Evolutionary conservation across 1,284 basidiomycete genomes (phyloP), one percentile per base, ranked within the genome.

Genomic region (Sanghuangporus baumii): DNA sequence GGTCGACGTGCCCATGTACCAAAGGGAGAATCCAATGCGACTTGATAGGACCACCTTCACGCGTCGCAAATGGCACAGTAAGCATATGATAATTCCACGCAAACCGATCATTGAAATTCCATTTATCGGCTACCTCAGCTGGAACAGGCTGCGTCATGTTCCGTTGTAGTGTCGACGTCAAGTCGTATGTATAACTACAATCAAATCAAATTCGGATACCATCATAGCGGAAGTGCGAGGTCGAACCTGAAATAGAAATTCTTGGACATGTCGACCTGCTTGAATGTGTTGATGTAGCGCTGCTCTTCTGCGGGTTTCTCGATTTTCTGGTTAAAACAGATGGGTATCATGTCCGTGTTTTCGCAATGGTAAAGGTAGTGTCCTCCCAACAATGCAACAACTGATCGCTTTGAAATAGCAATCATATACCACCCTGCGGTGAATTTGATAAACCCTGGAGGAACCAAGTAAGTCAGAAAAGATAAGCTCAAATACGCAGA

Each of bases 351-450:
- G 48, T 94, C 91, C 1, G 94, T 93, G 70, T 86, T 90, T 73
- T 99, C 97, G 75, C 94, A 97, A 70, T 99, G 97, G 71, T 97
- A 99, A 51, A 99, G 80, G 72, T 98, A 98, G 72, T 99, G 96
- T 0, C 96, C 97, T 1, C 96, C 97, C 4, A 99, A 79, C 1
- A 99, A 82, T 0, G 94, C 94, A 23, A 99, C 96, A 5, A 95
- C 91, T 7, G 92, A 91, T 37, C 96, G 85, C 72, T 94, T 93
- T 38, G 92, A 89, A 69, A 98, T 89, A 36, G 96, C 76, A 57
- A 97, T 81, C 82, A 96, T 88, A 71, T 97, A 96, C 90, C 92
- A 96, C 8, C 93, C 91, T 1, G 91, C 88, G 1, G 94, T 96
- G 71, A 96, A 96, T 54, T 85, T 83, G 62, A 96, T 86, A 70